Evolutionary conservation across 257 asterid genomes (phyloP), one percentile per base, ranked within the genome.

Genomic region (Cynanchum wilfordii): DNA sequence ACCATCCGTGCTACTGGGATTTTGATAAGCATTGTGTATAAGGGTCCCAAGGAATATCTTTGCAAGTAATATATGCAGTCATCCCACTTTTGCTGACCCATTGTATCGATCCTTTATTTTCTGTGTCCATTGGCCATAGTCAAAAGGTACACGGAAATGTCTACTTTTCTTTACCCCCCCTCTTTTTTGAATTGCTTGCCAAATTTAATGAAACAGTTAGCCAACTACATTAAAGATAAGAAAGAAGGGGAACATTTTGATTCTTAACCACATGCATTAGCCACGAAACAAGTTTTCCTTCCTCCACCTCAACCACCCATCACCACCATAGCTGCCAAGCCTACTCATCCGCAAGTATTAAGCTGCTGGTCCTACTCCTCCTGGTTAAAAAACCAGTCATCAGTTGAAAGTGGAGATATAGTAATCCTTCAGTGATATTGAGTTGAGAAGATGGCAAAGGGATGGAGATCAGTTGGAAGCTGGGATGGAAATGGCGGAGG

Each of bases 401-500:
- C 16, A 62, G 13, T 30, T 30, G 19, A 15, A 19, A 36, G n/a
- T 8, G 29, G 40, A 33, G 19, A 36, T 2, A 22, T 36, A 10
- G 1, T 17, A 19, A 1, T 3, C n/a, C 17, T 7, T 36, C 13
- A 17, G 2, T 64, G 42, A 7, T 63, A 19, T 64, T 33, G 36
- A 67, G 47, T 42, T 42, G 47, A 42, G 11, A 42, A 42, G 10
- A 81, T 77, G 88, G 79, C 70, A 67, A 75, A 86, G 66, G 78
- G 54, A 59, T 42, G 62, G 69, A 79, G 49, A 60, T 72, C 59
- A 44, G 74, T 27, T 4, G 72, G 67, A 56, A 70, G 66, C 45
- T 78, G 83, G 78, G 76, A 68, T 12, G 79, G 81, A 57, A 64
- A 60, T 0, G 70, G 75, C n/a, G 68, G 40, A 29, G 77, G 29